These are phyloP conservation scores for Phlebiopsis flavidoalba DNA, from an alignment of 768 basidiomycete genomes.

Conservation along the genomic window DNA sequence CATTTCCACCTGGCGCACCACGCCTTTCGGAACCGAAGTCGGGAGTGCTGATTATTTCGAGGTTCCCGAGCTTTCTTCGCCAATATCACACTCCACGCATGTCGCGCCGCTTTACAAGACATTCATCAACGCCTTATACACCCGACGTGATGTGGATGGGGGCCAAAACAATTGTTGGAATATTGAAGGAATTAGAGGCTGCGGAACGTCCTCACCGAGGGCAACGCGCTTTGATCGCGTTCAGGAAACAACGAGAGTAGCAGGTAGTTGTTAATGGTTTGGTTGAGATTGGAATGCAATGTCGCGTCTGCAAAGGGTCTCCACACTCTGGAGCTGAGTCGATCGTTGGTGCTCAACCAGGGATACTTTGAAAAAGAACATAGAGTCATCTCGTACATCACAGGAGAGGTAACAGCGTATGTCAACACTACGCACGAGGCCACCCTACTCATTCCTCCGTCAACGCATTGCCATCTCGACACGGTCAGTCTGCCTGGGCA, in stretches of 20 bases:
- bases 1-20: neutral
- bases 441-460: no score
- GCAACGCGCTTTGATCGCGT: neutral
- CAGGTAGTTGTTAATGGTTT: no score
- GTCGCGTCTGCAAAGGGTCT: no score
- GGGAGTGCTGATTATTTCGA: neutral
- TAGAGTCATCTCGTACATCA: no score
- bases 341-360: no score
- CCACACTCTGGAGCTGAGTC: no score
- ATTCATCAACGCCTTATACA: slow-evolving; percentile 63
- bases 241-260: neutral
- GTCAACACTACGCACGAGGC: no score
- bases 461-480: no score
- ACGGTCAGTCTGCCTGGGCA: no score
- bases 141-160: slow-evolving; percentile 48
- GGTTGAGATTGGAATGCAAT: no score
- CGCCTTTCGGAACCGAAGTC: slow-evolving; percentile 41
- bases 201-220: neutral
- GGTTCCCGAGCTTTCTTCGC: slow-evolving; percentile 34
- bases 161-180: slow-evolving; percentile 48
- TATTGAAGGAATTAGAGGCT: slow-evolving; percentile 36
- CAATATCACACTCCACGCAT: slow-evolving; percentile 52
- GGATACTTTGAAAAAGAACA: no score
- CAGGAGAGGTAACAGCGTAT: no score
- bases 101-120: slow-evolving; percentile 67